Evolutionary conservation across 1,284 basidiomycete species (phyloP).

Genomic region (Tilletia horrida): DNA sequence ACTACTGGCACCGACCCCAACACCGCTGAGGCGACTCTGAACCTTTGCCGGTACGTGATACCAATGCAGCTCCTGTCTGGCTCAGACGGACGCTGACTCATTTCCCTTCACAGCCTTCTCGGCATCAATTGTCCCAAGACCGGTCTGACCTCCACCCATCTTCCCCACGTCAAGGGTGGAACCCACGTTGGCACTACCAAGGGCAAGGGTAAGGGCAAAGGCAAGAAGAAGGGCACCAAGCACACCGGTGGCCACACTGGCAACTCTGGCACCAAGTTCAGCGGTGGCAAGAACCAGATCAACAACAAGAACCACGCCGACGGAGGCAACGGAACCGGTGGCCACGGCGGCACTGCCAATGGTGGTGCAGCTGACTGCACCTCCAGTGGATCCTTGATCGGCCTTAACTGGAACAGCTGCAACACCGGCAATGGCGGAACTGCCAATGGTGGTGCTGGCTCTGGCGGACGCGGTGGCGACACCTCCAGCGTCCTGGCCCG

Average conservation of each 20-base stretch:
- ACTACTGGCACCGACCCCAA: conserved; percentile 2
- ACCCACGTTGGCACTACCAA: neutral
- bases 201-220: neutral
- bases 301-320: neutral
- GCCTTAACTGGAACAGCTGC: conserved; percentile 26
- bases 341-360: conserved; percentile 25
- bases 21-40: conserved; percentile 7
- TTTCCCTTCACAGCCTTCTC: neutral
- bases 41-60: neutral
- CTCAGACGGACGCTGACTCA: neutral
- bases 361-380: conserved; percentile 24
- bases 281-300: conserved; percentile 18
- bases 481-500: conserved; percentile 1
- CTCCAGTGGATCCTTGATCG: conserved; percentile 21
- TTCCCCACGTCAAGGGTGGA: conserved; percentile 6
- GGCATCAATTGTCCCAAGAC: conserved; percentile 16
- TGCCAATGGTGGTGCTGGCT: neutral
- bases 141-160: neutral
- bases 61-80: neutral
- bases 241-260: neutral
- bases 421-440: conserved; percentile 25
- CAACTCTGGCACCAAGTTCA: conserved; percentile 14
- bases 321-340: conserved; percentile 22
- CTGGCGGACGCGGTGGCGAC: conserved; percentile 14
- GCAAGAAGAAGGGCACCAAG: neutral